phyloP scores from a whole-genome alignment of 352 stramenopile genomes.

The Phytophthora macrochlamydospora region DNA sequence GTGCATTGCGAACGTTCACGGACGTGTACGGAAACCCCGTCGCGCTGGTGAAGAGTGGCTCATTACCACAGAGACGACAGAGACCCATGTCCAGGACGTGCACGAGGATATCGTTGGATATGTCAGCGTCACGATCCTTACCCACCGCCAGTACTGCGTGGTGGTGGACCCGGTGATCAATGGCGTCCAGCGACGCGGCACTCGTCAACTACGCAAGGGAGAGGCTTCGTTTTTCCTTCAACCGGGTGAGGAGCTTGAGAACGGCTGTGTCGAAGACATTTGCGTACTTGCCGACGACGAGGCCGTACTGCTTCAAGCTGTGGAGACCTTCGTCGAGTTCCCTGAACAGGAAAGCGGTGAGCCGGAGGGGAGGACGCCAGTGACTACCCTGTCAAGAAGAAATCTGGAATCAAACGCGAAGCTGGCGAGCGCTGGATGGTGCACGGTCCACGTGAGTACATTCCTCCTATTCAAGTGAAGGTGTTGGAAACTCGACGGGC shows the following conservation, averaged over 20 bases:
- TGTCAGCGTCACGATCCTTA: slow-evolving; percentile 68
- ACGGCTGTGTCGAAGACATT: slow-evolving; percentile 66
- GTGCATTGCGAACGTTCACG: slow-evolving; percentile 72
- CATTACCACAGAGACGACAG: slow-evolving; percentile 68
- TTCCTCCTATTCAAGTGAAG: slow-evolving; percentile 76
- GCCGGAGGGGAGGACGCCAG: slow-evolving; percentile 23
- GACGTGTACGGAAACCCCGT: slow-evolving; percentile 72
- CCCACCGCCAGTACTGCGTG: slow-evolving; percentile 85
- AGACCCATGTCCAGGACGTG: slow-evolving; percentile 81
- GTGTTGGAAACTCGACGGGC: slow-evolving; percentile 78
- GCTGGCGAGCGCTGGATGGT: slow-evolving; percentile 85
- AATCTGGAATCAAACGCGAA: slow-evolving; percentile 46
- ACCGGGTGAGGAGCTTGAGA: slow-evolving; percentile 65
- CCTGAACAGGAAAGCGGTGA: slow-evolving; percentile 20
- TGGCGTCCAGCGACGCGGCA: slow-evolving; percentile 71
- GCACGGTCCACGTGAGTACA: slow-evolving; percentile 79
- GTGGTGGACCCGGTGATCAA: slow-evolving; percentile 74
- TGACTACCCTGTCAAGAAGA: slow-evolving; percentile 12
- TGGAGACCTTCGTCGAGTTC: slow-evolving; percentile 61
- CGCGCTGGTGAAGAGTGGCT: slow-evolving; percentile 84
- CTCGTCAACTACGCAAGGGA: slow-evolving; percentile 71
- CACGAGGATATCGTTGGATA: slow-evolving; percentile 74
- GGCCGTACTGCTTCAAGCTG: slow-evolving; percentile 77
- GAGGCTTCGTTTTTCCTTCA: slow-evolving; percentile 81
- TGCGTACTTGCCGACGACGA: slow-evolving; percentile 77